Conservation (phyloP, 768 basidiomycete genomes). For the Serendipita vermifera region DNA sequence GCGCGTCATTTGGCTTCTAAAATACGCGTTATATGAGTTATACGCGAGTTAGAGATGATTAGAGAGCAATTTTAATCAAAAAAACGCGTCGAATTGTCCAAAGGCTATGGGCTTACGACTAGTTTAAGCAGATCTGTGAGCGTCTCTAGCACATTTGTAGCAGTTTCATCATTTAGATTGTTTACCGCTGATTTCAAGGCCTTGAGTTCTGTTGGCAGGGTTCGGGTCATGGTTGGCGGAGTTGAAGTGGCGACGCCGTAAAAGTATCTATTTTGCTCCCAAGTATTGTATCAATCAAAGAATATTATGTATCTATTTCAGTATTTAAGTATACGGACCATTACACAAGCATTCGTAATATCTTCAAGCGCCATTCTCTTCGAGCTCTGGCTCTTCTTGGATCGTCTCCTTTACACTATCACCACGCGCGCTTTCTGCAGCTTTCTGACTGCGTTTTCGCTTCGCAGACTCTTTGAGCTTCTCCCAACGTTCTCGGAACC, state of each 20-base stretch:
- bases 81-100: not conserved
- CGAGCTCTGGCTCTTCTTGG: constrained; percentile 50
- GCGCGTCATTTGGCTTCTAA: not conserved
- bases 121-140: not conserved
- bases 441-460: constrained; percentile 66
- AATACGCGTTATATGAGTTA: not conserved
- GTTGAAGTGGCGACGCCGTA: too few species aligned
- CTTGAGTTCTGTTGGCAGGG: not conserved
- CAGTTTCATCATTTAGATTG: constrained; percentile 2
- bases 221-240: not conserved
- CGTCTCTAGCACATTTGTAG: not conserved
- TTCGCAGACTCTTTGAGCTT: constrained; percentile 80
- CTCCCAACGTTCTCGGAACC: constrained; percentile 80
- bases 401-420: constrained; percentile 50
- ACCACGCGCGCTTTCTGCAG: constrained; percentile 39
- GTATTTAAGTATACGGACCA: too few species aligned
- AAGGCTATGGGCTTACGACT: not conserved
- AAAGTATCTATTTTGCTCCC: too few species aligned
- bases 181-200: too few species aligned
- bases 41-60: not conserved
- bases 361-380: constrained; percentile 20
- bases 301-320: too few species aligned
- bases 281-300: too few species aligned
- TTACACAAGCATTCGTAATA: not conserved
- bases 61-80: not conserved